phyloP scores from a whole-genome alignment of 768 basidiomycete species.

The Peribolospora baueri region DNA sequence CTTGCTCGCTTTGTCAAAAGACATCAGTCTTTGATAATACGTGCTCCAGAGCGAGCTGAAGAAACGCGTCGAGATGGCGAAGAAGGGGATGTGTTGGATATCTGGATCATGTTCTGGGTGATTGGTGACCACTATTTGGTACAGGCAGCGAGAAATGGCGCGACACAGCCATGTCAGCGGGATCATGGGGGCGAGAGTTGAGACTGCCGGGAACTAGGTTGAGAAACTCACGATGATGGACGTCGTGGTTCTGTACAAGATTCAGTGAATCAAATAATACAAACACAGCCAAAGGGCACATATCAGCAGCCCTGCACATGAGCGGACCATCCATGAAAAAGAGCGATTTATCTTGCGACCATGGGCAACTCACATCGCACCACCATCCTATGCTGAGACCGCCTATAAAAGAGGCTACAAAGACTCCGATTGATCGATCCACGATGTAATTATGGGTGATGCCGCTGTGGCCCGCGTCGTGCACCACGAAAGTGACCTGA shows the following conservation, averaged over 20 bases:
- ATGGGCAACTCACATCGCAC: slow-evolving; percentile 48
- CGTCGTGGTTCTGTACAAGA: slow-evolving; percentile 39
- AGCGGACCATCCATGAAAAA: slow-evolving; percentile 82
- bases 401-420: slow-evolving; percentile 64
- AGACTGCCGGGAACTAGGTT: background rate
- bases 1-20: slow-evolving; percentile 44
- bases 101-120: slow-evolving; percentile 70
- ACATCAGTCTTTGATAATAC: slow-evolving; percentile 73
- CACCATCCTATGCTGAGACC: slow-evolving; percentile 95
- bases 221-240: slow-evolving; percentile 60
- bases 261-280: slow-evolving; percentile 3
- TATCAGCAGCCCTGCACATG: slow-evolving; percentile 93
- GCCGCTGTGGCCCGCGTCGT: slow-evolving; percentile 87
- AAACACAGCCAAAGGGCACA: slow-evolving; percentile 25
- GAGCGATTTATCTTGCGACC: background rate
- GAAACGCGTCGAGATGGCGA: slow-evolving; percentile 74
- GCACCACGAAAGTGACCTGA: slow-evolving; percentile 71
- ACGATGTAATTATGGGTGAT: slow-evolving; percentile 64
- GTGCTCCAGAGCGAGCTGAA: slow-evolving; percentile 71
- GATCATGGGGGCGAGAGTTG: background rate
- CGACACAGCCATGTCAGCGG: background rate
- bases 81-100: slow-evolving; percentile 52
- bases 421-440: slow-evolving; percentile 55
- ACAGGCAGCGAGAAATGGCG: slow-evolving; percentile 2
- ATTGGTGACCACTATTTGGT: slow-evolving; percentile 61